A percentile compares a stretch with the other conserved stretches of the same genome.
Conservation (phyloP, 2,329 filamentous ascomycete genomes). For the Coleophoma cylindrospora region DNA sequence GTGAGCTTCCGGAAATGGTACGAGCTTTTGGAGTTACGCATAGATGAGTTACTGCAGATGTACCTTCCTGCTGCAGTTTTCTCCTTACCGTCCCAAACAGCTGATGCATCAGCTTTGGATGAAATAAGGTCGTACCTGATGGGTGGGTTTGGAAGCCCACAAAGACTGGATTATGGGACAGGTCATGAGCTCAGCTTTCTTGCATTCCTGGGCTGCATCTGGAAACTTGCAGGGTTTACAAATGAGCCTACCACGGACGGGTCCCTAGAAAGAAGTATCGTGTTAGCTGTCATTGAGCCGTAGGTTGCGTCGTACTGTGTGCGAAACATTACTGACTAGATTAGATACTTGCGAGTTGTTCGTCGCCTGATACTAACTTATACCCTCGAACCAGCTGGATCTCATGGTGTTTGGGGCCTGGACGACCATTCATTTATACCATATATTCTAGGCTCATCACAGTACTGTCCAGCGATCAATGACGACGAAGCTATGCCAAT, state of each 20-base stretch:
- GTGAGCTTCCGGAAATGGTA: constrained; percentile 85
- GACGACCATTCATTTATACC: constrained; percentile 94
- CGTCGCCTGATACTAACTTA: constrained; percentile 84
- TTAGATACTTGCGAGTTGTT: constrained; percentile 73
- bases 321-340: background rate
- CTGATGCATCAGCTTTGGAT: constrained; percentile 42
- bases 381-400: constrained; percentile 89
- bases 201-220: constrained; percentile 83
- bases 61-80: constrained; percentile 45
- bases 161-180: constrained; percentile 91
- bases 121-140: constrained; percentile 79
- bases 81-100: constrained; percentile 10
- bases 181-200: constrained; percentile 94
- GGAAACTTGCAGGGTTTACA: constrained; percentile 81
- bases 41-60: constrained; percentile 50
- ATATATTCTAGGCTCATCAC: constrained; percentile 93
- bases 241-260: constrained; percentile 40
- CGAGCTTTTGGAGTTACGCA: constrained; percentile 57
- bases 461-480: constrained; percentile 72
- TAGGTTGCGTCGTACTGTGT: constrained; percentile 39
- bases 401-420: constrained; percentile 97
- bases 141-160: constrained; percentile 81
- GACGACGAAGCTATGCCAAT: constrained; percentile 60
- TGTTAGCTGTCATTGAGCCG: constrained; percentile 78
- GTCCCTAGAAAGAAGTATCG: constrained; percentile 70